These are phyloP conservation scores for Lipomyces orientalis DNA, from an alignment of 805 yeast species.

Conservation along the genomic window DNA sequence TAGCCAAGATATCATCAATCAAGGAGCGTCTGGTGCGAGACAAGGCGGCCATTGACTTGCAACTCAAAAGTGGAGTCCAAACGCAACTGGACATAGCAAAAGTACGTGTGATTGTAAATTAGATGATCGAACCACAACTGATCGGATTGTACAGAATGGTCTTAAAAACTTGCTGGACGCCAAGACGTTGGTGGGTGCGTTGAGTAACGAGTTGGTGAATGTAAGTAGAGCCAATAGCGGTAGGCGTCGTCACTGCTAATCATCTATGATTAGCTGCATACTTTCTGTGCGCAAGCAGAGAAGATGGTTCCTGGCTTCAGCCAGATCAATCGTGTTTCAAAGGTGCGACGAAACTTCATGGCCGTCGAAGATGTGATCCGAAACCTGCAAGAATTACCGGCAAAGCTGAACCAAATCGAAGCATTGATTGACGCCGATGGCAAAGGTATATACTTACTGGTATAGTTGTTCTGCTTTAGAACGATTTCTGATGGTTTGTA, in stretches of 20 bases:
- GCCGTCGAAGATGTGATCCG: constrained; percentile 69
- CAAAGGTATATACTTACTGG: constrained; percentile 15
- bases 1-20: constrained; percentile 45
- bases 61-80: constrained; percentile 72
- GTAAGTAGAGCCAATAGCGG: constrained; percentile 9
- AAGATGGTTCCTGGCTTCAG: constrained; percentile 66
- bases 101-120: constrained; percentile 31
- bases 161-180: constrained; percentile 13
- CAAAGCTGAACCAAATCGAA: constrained; percentile 57
- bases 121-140: neutral
- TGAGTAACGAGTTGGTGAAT: constrained; percentile 54
- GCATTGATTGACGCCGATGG: constrained; percentile 57
- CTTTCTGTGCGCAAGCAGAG: constrained; percentile 28
- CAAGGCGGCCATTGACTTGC: constrained; percentile 74
- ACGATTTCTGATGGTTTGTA: neutral
- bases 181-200: constrained; percentile 50
- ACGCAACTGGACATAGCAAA: constrained; percentile 64
- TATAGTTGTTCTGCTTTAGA: neutral
- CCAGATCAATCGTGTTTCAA: constrained; percentile 60
- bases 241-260: neutral
- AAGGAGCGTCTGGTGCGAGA: constrained; percentile 54
- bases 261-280: constrained; percentile 17
- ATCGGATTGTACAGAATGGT: constrained; percentile 12
- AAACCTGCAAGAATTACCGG: constrained; percentile 63
- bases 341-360: constrained; percentile 71